Evolutionary conservation across 164 flowering plant species (phyloP), one percentile per base, ranked within the genome.

Genomic region (Litsea cubeba): DNA sequence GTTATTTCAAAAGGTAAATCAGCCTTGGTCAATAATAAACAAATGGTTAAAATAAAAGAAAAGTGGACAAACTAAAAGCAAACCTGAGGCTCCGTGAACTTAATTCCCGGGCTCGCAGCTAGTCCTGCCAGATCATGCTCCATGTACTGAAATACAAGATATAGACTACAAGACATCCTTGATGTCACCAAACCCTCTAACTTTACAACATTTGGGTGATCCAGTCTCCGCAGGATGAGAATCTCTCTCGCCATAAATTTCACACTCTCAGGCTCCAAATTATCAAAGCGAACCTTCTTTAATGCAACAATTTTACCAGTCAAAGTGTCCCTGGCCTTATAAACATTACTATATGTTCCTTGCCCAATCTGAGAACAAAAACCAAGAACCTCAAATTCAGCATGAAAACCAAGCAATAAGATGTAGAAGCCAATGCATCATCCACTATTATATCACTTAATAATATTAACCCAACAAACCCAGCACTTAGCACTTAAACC

Each of bases 51-150:
- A 66, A 25, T 32, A 66, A 6, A 66, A 17, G 14, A 23, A 50
- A 14, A 22, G 4, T 2, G 26, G 58, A 11, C 63, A 30, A 63
- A 72, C 20, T 7, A 18, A 22, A 12, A 11, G 69, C 78, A 60
- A 54, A 82, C 84, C 81, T 82, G 84, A 57, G 84, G 81, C 28
- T 82, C 82, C 0, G 81, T 79, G 74, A 82, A 82, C 77, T 77
- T 82, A 26, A 82, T 79, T n/a, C 74, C 81, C 0, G 95, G 97
- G 79, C 88, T 89, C 0, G 98, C 90, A 74, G 95, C 97, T 68
- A 93, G 91, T 71, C 98, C 98, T 72, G 98, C 97, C 83, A 93
- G 82, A 87, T 93, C 98, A 82, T 93, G 97, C 78, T 83, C 97
- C 97, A 93, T 93, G 67, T 93, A 92, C 60, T 89, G 87, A 74